Evolutionary conservation across 805 yeast genomes (phyloP), one percentile per base, ranked within the genome.

Genomic region (Isabelozyma pseudorhagii): DNA sequence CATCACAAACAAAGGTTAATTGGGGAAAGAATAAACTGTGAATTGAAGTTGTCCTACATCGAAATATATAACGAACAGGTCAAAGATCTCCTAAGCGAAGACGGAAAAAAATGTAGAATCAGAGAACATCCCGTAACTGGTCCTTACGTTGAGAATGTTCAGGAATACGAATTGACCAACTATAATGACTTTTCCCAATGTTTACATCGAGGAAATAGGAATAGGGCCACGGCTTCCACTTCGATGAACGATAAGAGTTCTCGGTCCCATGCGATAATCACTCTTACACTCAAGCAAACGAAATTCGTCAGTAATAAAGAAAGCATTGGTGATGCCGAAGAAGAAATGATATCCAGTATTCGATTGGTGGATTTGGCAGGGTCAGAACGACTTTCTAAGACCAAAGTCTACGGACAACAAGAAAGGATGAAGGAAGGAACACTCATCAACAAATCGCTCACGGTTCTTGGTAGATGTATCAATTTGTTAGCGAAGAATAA

Each of bases 331-430:
- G 72, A 70, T 9, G 66, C 79, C 2, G 65, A 70, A 1, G 77
- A 75, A 46, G 80, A 77, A 50, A 80, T 80, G 55, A 65, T 76
- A 1, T 85, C 94, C 2, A 79, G 79, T 51, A 71, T 89, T 38
- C 75, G 86, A 50, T 71, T 89, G 14, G 93, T 89, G 2, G 96
- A 89, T 66, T 67, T 89, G 52, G 96, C 96, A 0, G 92, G 96
- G 0, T 85, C 93, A 1, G 96, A 89, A 62, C 72, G 93, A 46
- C 81, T 85, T 3, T 65, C 71, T 15, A 76, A 84, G 25, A 81
- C 89, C 0, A 85, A 87, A 29, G 80, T 85, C 6, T 80, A 77
- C 14, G 84, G 81, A 3, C 74, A 71, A 44, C 66, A 66, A 18
- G 72, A 77, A 8, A 69, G 94, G 46, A 72, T 86, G 49, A 79